Percentiles rank a stretch among this genome's conserved stretches.
Evolutionary conservation across 1,284 basidiomycete genomes (phyloP).

Genomic region (Sutorius eximius): DNA sequence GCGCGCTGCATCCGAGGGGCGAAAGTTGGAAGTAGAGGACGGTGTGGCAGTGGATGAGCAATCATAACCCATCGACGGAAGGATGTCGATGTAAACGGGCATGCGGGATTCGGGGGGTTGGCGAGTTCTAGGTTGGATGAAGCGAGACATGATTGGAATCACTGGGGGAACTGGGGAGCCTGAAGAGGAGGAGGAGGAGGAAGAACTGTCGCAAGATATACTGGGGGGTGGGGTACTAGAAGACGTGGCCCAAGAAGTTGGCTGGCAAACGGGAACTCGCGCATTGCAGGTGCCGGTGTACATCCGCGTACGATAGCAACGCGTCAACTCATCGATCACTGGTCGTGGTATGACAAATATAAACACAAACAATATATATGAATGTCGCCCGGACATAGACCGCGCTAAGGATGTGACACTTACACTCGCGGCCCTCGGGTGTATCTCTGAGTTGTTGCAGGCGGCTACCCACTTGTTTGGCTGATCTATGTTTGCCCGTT

Average conservation of each 20-base stretch:
- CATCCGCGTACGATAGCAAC: constrained; percentile 34
- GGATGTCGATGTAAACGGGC: constrained; percentile 60
- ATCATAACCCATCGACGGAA: constrained; percentile 36
- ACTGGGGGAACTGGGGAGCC: constrained; percentile 41
- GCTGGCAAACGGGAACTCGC: constrained; percentile 15
- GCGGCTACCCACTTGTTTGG: constrained; percentile 73
- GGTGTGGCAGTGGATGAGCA: constrained; percentile 12
- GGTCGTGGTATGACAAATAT: constrained; percentile 28
- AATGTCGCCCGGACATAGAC: constrained; percentile 31
- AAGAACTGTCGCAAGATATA: constrained; percentile 41
- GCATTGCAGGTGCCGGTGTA: constrained; percentile 22
- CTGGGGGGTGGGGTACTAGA: constrained; percentile 27
- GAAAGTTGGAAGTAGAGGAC: constrained; percentile 26
- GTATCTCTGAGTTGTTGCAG: constrained; percentile 71
- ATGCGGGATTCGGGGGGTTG: constrained; percentile 38
- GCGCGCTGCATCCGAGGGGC: constrained; percentile 47
- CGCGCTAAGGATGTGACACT: constrained; percentile 32
- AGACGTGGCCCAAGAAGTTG: constrained; percentile 17
- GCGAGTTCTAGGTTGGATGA: constrained; percentile 18
- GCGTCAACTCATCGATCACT: constrained; percentile 37
- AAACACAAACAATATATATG: constrained; percentile 31
- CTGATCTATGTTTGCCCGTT: constrained; percentile 62
- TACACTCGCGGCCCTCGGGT: constrained; percentile 61
- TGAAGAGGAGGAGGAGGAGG: constrained; percentile 39
- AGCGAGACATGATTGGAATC: constrained; percentile 25